Evolutionary conservation across 768 basidiomycete genomes (phyloP).

Genomic region (Auricularia sp.): DNA sequence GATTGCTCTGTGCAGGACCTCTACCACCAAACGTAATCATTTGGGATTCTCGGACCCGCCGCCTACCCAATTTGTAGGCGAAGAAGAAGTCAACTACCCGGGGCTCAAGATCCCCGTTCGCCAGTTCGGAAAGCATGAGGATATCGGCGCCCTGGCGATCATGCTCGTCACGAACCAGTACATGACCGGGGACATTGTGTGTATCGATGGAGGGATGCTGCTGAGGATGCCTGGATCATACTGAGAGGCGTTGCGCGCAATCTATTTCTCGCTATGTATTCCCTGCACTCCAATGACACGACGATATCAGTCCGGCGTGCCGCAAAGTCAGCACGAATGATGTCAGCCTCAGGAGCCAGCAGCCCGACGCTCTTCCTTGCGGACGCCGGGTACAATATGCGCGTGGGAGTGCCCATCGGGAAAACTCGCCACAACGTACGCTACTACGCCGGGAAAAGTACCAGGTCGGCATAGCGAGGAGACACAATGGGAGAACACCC

Average conservation of each 20-base stretch:
- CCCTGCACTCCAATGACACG: too few species aligned
- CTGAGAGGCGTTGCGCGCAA: conserved; percentile 7
- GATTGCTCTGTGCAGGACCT: neutral
- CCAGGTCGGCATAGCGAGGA: too few species aligned
- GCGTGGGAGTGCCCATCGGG: too few species aligned
- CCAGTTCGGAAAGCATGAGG: conserved; percentile 17
- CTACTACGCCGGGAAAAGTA: too few species aligned
- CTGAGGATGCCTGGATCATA: conserved; percentile 31
- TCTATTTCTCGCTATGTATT: too few species aligned
- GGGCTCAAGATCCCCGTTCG: neutral
- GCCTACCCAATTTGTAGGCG: neutral
- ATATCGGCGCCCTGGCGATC: conserved; percentile 35
- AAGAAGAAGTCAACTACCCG: neutral
- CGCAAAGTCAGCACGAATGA: too few species aligned
- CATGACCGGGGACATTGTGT: conserved; percentile 37
- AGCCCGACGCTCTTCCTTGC: too few species aligned
- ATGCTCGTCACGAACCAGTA: conserved; percentile 38
- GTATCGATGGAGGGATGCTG: conserved; percentile 37
- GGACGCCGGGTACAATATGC: too few species aligned
- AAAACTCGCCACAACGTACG: too few species aligned
- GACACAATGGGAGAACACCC: too few species aligned
- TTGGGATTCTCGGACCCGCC: neutral
- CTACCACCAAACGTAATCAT: neutral
- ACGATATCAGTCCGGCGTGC: too few species aligned
- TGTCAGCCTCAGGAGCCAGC: too few species aligned